Percentiles rank a stretch among this genome's conserved stretches.
Evolutionary conservation across 1,139 yeast species (phyloP).

Genomic region (Geotrichum reessii): DNA sequence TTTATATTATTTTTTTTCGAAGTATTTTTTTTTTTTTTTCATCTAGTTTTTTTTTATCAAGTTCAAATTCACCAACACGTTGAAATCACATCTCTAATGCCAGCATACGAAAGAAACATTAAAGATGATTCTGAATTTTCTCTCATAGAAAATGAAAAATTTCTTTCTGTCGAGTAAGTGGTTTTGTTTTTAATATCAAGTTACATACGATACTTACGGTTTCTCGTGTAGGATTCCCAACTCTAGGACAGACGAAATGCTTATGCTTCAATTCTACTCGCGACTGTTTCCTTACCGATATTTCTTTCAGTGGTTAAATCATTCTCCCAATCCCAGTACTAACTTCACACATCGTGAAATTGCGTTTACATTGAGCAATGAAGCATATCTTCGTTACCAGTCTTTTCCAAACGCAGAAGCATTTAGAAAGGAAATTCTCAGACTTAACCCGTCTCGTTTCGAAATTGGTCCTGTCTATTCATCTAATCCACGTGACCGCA

Average conservation of each 20-base stretch:
- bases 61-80: not conserved
- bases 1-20: not conserved
- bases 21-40: not conserved
- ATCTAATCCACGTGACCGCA: conserved; percentile 79
- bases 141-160: not conserved
- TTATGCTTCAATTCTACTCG: conserved; percentile 51
- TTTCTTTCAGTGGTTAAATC: conserved; percentile 83
- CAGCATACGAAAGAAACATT: not conserved
- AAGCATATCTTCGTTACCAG: conserved; percentile 81
- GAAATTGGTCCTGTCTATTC: conserved; percentile 93
- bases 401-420: conserved; percentile 65
- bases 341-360: conserved; percentile 82
- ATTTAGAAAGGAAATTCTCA: conserved; percentile 66
- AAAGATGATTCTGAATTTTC: not conserved
- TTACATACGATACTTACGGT: not conserved
- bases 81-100: not conserved
- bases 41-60: not conserved
- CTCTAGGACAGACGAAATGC: conserved; percentile 11
- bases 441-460: conserved; percentile 80
- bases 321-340: conserved; percentile 60
- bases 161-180: conserved; percentile 3
- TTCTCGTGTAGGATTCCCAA: conserved; percentile 9
- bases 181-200: not conserved
- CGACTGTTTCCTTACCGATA: conserved; percentile 56
- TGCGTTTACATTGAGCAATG: conserved; percentile 78